Evolutionary conservation across 768 basidiomycete genomes (phyloP), one percentile per base, ranked within the genome.

Genomic region (Phlebiopsis gigantea): DNA sequence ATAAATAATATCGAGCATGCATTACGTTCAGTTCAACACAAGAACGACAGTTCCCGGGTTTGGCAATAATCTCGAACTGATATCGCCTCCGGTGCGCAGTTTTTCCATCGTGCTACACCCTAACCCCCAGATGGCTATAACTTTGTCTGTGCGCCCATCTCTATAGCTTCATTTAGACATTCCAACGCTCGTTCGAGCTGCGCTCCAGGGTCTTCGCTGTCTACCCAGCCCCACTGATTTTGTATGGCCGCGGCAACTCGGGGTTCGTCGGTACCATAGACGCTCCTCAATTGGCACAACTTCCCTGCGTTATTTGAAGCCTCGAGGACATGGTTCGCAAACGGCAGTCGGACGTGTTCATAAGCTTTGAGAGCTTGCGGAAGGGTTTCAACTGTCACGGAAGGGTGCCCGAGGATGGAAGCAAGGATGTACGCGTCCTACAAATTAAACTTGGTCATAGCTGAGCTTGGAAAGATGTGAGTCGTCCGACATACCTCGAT

Each of bases 191-290:
- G 61, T 29, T 64, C 59, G 17, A 66, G 52, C 47, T 76, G 73
- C 24, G 68, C 66, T 44, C 74, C 69, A 9, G 74, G 69, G 10
- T 69, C 66, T 6, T 68, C 68, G 53, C 65, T 60, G 49, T 66
- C 66, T 25, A 79, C 65, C 75, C 78, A 80, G 45, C 70, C 65
- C 75, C 76, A 77, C 60, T 76, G 73, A 3, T 54, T 59, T 25
- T 69, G 69, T 19, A 81, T 76, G 8, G 71, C 74, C 1, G 71
- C 69, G 6, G 73, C 77, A 4, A 81, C 57, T 24, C 34, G 62
- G 17, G 62, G 61, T 58, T 76, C 73, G 25, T 75, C 65, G 7
- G 74, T 76, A 2, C 68, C 70, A 47, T 70, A 68, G 5, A 63
- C 56, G 29, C 72, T 72, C 45, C 73, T 71, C 70, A 60, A 65